phyloP scores from a whole-genome alignment of 2,329 filamentous ascomycete species.

The Arthroderma sp. region DNA sequence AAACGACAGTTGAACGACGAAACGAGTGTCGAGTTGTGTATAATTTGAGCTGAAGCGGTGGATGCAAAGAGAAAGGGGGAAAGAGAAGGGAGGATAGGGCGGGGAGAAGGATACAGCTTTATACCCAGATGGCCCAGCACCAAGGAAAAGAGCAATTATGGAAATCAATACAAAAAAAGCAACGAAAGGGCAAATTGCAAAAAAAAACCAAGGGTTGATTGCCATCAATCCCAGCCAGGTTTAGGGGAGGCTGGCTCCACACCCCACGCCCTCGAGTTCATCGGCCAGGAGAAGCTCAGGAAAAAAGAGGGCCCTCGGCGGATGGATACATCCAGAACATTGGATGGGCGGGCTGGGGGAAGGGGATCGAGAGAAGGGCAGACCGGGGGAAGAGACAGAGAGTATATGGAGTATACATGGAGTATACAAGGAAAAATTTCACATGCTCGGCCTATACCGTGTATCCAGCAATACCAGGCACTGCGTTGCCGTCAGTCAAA shows the following conservation, averaged over 20 bases:
- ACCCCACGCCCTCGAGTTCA: not conserved
- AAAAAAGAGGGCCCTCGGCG: not conserved
- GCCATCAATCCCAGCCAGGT: not conserved
- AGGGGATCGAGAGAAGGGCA: not conserved
- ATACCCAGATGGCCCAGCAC: not conserved
- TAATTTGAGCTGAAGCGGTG: conserved; percentile 5
- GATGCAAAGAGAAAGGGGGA: conserved; percentile 5
- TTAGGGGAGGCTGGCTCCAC: not conserved
- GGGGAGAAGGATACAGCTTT: conserved; percentile 2
- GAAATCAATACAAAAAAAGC: not conserved
- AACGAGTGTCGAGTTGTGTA: conserved; percentile 13
- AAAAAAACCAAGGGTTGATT: not conserved
- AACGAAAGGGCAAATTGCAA: not conserved
- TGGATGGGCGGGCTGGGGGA: not conserved
- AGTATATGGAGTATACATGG: not conserved
- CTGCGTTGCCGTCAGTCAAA: not conserved
- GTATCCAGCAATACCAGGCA: not conserved
- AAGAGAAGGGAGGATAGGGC: not conserved
- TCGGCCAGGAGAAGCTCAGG: not conserved
- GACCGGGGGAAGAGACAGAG: too few species aligned
- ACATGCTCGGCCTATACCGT: not conserved
- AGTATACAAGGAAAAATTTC: not conserved
- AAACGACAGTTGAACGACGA: conserved; percentile 9
- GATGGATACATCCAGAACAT: not conserved
- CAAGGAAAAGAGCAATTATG: not conserved